Evolutionary conservation across 192 early-diverging fungal genomes (phyloP).

Genomic region (Chytriomyces sp.): DNA sequence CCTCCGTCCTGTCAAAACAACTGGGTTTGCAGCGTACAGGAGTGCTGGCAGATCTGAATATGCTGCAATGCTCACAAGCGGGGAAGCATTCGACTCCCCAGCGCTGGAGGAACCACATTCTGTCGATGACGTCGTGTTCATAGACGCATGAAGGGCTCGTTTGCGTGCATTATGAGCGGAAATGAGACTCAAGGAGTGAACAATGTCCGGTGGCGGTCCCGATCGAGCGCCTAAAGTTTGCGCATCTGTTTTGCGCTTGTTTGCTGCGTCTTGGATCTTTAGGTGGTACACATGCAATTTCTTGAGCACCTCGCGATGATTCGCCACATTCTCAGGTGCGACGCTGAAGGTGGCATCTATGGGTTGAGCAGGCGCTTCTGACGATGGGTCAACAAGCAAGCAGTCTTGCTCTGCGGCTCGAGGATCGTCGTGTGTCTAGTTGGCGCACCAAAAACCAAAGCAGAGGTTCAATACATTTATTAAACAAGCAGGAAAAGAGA

Average conservation of each 20-base stretch:
- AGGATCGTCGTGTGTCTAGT: neutral
- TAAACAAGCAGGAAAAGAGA: too few species aligned
- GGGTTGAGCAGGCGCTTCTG: neutral
- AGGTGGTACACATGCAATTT: neutral
- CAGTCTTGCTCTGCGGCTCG: neutral
- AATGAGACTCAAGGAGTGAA: too few species aligned
- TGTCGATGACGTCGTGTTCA: too few species aligned
- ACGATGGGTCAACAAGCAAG: neutral
- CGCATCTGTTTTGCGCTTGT: neutral
- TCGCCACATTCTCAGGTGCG: neutral
- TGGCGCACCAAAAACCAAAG: neutral
- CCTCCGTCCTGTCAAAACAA: neutral
- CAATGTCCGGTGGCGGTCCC: too few species aligned
- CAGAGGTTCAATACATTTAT: too few species aligned
- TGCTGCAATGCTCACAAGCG: too few species aligned
- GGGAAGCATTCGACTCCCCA: too few species aligned
- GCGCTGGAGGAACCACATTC: too few species aligned
- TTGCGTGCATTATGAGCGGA: too few species aligned
- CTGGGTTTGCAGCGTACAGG: neutral
- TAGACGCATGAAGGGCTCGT: too few species aligned
- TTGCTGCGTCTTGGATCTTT: conserved; percentile 9
- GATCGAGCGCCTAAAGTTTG: too few species aligned
- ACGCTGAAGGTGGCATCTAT: neutral
- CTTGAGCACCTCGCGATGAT: conserved; percentile 6
- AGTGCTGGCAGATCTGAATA: too few species aligned